A percentile compares a stretch with the other conserved stretches of the same genome.
phyloP scores from a whole-genome alignment of 208 protist species.

The Strigomonas culicis region DNA sequence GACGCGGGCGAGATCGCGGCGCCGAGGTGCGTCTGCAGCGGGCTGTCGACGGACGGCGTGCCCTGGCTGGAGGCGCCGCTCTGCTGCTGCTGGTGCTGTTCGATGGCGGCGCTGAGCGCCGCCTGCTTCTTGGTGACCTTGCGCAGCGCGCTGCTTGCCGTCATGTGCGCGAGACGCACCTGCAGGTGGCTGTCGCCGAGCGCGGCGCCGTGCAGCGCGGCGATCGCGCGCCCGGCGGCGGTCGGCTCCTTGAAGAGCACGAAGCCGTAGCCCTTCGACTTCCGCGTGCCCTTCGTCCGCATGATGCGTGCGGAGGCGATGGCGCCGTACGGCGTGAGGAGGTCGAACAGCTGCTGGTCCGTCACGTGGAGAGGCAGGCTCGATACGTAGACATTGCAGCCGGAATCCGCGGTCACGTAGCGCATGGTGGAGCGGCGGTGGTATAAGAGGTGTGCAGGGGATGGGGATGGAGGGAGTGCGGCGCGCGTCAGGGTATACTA shows the following conservation, averaged over 20 bases:
- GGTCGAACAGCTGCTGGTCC: constrained; percentile 50
- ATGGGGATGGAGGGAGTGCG: constrained; percentile 6
- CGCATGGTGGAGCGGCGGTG: constrained; percentile 15
- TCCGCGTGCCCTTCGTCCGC: constrained; percentile 44
- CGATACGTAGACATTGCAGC: constrained; percentile 63
- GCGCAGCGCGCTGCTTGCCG: constrained; percentile 31
- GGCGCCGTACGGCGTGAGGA: constrained; percentile 55
- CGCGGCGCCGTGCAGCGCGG: constrained; percentile 30
- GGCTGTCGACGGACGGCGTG: neutral
- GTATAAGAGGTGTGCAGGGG: constrained; percentile 12
- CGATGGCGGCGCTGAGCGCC: neutral
- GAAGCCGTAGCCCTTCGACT: constrained; percentile 76
- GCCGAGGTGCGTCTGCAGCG: neutral
- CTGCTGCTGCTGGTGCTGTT: constrained; percentile 1
- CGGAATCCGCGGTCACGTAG: constrained; percentile 18
- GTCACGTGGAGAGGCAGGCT: constrained; percentile 62
- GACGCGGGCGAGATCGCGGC: neutral
- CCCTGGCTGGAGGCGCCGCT: neutral
- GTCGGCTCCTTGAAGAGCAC: constrained; percentile 48
- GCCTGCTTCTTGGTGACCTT: constrained; percentile 19
- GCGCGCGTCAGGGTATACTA: neutral
- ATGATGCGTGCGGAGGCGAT: constrained; percentile 68
- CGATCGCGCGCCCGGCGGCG: constrained; percentile 41
- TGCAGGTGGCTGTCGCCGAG: constrained; percentile 55
- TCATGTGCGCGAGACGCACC: constrained; percentile 60